A percentile compares a stretch with the other conserved stretches of the same genome.
phyloP scores from a whole-genome alignment of 768 basidiomycete genomes.

The Mycena sanguinolenta region DNA sequence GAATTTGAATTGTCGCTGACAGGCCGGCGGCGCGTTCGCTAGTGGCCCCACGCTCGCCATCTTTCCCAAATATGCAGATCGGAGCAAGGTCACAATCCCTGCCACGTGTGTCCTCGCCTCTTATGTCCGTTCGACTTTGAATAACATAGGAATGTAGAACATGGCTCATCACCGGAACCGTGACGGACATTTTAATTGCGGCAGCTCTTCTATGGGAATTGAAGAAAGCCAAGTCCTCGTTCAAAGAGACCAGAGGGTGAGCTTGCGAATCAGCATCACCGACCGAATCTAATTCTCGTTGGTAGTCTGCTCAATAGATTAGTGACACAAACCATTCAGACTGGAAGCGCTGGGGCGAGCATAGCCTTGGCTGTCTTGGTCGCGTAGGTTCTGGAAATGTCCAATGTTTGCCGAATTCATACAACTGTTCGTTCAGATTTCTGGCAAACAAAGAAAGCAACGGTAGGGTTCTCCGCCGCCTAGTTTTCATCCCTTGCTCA shows the following conservation, averaged over 20 bases:
- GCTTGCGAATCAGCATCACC: no score
- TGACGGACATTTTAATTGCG: constrained; percentile 17
- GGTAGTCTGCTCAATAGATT: constrained; percentile 21
- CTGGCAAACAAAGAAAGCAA: constrained; percentile 22
- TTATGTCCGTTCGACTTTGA: constrained; percentile 13
- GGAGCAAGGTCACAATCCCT: constrained; percentile 7
- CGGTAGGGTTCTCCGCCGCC: constrained; percentile 18
- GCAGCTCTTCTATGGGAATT: constrained; percentile 17
- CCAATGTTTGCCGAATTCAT: constrained; percentile 11
- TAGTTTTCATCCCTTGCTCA: no score
- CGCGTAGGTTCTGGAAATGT: no score
- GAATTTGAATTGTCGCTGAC: constrained; percentile 6
- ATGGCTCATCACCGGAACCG: constrained; percentile 13
- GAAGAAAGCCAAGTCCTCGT: constrained; percentile 6
- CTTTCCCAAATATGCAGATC: constrained; percentile 17
- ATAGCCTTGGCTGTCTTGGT: no score
- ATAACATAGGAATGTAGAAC: constrained; percentile 18
- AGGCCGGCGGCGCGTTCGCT: no score
- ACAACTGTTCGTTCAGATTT: constrained; percentile 20
- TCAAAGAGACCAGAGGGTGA: constrained; percentile 16
- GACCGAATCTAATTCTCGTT: constrained; percentile 14
- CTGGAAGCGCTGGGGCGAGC: constrained; percentile 9
- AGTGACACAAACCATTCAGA: constrained; percentile 22
- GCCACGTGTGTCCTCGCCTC: no score
- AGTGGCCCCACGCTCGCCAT: constrained; percentile 7